A percentile compares a stretch with the other conserved stretches of the same genome.
Evolutionary conservation across 257 asterid species (phyloP).

Genomic region (Jacaranda mimosifolia): DNA sequence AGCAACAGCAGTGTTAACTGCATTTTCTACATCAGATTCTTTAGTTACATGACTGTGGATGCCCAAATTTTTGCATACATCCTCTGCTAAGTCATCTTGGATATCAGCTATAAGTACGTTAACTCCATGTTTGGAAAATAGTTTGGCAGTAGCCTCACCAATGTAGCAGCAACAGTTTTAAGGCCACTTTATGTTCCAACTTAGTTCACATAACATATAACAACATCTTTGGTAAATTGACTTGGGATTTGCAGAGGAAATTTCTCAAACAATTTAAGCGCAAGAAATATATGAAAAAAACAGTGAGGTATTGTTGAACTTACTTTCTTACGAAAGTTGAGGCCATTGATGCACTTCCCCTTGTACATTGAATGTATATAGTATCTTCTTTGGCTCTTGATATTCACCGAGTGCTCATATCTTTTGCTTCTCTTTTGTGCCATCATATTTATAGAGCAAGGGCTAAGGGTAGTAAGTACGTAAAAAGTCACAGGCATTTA

Average conservation of each 20-base stretch:
- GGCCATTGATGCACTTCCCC: background rate
- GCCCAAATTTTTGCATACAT: background rate
- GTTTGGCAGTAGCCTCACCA: conserved; percentile 6
- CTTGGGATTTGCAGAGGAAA: background rate
- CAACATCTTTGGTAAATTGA: background rate
- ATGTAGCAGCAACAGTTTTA: conserved; percentile 25
- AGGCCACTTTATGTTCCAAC: conserved; percentile 31
- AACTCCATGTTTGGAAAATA: background rate
- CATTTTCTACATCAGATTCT: conserved; percentile 26
- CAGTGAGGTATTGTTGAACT: background rate
- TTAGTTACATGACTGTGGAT: conserved; percentile 38
- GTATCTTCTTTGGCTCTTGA: background rate
- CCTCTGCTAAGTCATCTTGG: background rate
- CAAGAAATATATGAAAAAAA: background rate
- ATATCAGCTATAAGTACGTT: too few relatives aligned
- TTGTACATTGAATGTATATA: background rate
- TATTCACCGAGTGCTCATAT: too few relatives aligned
- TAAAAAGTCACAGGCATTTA: too few relatives aligned
- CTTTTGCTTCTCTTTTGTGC: too few relatives aligned
- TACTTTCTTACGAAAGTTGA: conserved; percentile 4
- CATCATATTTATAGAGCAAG: too few relatives aligned
- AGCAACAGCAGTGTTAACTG: conserved; percentile 26
- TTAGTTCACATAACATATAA: background rate
- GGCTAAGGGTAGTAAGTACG: too few relatives aligned
- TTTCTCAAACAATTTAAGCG: background rate